Evolutionary conservation across 805 yeast genomes (phyloP).

Genomic region (Saturnispora hagleri): DNA sequence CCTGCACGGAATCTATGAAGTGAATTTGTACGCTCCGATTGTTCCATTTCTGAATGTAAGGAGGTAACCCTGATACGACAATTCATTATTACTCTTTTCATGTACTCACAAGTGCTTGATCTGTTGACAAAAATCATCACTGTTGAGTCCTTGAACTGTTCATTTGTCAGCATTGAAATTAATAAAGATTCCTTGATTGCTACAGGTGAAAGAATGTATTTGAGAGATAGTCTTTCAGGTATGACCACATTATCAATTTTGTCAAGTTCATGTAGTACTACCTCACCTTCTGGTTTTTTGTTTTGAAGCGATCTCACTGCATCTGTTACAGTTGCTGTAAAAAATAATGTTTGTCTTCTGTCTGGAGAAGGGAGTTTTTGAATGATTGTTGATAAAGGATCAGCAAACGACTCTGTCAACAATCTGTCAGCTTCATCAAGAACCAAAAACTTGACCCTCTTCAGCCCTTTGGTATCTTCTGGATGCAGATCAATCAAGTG

Average conservation of each 20-base stretch:
- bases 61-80: slow-evolving; percentile 80
- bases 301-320: slow-evolving; percentile 76
- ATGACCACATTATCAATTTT: slow-evolving; percentile 67
- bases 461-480: slow-evolving; percentile 72
- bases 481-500: slow-evolving; percentile 84
- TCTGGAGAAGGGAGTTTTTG: slow-evolving; percentile 59
- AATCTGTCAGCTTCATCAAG: slow-evolving; percentile 95
- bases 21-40: slow-evolving; percentile 81
- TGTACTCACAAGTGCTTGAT: slow-evolving; percentile 80
- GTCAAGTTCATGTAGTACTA: slow-evolving; percentile 68
- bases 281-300: slow-evolving; percentile 37
- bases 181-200: slow-evolving; percentile 87
- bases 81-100: slow-evolving; percentile 65
- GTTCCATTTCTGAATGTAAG: slow-evolving; percentile 91
- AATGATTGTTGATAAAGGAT: slow-evolving; percentile 68
- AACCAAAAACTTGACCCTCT: slow-evolving; percentile 71
- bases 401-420: slow-evolving; percentile 73
- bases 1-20: slow-evolving; percentile 89
- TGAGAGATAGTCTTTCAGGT: slow-evolving; percentile 59
- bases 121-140: slow-evolving; percentile 88
- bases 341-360: slow-evolving; percentile 76
- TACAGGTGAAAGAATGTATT: slow-evolving; percentile 71
- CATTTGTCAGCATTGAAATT: slow-evolving; percentile 54
- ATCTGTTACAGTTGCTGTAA: slow-evolving; percentile 95
- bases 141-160: slow-evolving; percentile 53